A percentile compares a stretch with the other conserved stretches of the same genome.
phyloP scores from a whole-genome alignment of 2,329 filamentous ascomycete species.

The Chrysosporium keratinophilum region DNA sequence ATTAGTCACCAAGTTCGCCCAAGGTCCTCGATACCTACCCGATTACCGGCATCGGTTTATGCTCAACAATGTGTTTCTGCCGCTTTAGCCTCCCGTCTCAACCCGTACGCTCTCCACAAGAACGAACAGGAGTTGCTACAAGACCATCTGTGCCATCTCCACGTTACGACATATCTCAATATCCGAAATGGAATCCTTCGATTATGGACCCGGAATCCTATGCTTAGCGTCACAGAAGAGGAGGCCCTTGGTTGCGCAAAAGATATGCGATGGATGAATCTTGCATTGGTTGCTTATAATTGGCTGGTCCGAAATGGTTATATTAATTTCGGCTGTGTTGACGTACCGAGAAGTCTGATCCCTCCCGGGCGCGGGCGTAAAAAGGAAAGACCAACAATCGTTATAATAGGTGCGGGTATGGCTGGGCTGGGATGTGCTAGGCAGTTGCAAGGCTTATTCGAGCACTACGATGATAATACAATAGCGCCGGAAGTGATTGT shows the following conservation, averaged over 20 bases:
- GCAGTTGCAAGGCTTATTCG: conserved; percentile 76
- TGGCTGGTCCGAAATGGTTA: conserved; percentile 87
- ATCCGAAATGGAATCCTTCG: conserved; percentile 89
- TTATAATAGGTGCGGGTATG: conserved; percentile 88
- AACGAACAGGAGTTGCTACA: conserved; percentile 74
- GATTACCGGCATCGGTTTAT: conserved; percentile 64
- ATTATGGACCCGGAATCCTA: conserved; percentile 78
- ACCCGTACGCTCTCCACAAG: conserved; percentile 76
- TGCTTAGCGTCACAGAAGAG: conserved; percentile 67
- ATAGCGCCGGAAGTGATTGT: conserved; percentile 64
- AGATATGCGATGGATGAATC: conserved; percentile 77
- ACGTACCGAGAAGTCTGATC: conserved; percentile 46
- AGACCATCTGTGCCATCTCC: conserved; percentile 70
- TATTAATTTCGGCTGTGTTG: conserved; percentile 90
- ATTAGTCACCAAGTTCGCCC: conserved; percentile 48
- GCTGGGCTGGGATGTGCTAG: conserved; percentile 84
- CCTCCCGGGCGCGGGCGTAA: conserved; percentile 33
- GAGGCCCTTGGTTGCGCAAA: conserved; percentile 86
- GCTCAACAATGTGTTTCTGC: conserved; percentile 85
- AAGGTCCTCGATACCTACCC: conserved; percentile 71
- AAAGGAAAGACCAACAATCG: conserved; percentile 58
- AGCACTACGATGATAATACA: conserved; percentile 62
- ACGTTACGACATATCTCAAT: conserved; percentile 92
- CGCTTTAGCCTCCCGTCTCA: conserved; percentile 78
- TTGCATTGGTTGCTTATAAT: conserved; percentile 79